These are phyloP conservation scores for Coemansia sp. DNA, from an alignment of 192 early-diverging fungal species.

Conservation along the genomic window DNA sequence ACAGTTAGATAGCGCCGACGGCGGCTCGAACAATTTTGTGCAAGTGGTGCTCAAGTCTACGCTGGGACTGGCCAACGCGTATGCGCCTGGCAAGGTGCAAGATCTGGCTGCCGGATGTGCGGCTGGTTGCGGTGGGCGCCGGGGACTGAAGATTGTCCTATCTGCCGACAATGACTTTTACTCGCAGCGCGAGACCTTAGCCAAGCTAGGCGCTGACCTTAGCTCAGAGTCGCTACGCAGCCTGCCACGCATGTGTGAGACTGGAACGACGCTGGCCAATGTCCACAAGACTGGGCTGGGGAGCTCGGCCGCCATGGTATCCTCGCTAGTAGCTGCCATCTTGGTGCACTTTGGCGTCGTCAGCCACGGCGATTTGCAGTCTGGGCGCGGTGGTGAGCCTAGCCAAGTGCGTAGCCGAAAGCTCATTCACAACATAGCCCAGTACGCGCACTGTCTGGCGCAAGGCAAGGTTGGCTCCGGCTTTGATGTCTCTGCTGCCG, in stretches of 20 bases:
- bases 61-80: constrained; percentile 30
- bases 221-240: constrained; percentile 60
- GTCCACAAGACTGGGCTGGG: constrained; percentile 98
- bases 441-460: constrained; percentile 93
- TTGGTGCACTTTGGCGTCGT: constrained; percentile 73
- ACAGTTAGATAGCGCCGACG: constrained; percentile 39
- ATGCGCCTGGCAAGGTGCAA: constrained; percentile 11
- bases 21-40: constrained; percentile 36
- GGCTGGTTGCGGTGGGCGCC: background rate
- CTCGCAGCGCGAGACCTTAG: constrained; percentile 83
- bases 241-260: constrained; percentile 67
- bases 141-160: constrained; percentile 74
- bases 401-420: constrained; percentile 26
- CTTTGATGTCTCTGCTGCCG: constrained; percentile 93
- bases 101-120: background rate
- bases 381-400: constrained; percentile 3
- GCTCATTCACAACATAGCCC: constrained; percentile 86
- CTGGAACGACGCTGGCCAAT: constrained; percentile 60
- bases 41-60: constrained; percentile 48
- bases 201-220: constrained; percentile 50
- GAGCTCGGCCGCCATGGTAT: constrained; percentile 95
- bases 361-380: constrained; percentile 9
- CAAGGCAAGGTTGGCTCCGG: constrained; percentile 98
- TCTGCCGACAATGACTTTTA: constrained; percentile 99
- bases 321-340: constrained; percentile 83